Base-by-base conservation (phyloP, 192 early-diverging fungal species). In the Coemansia sp. region DNA sequence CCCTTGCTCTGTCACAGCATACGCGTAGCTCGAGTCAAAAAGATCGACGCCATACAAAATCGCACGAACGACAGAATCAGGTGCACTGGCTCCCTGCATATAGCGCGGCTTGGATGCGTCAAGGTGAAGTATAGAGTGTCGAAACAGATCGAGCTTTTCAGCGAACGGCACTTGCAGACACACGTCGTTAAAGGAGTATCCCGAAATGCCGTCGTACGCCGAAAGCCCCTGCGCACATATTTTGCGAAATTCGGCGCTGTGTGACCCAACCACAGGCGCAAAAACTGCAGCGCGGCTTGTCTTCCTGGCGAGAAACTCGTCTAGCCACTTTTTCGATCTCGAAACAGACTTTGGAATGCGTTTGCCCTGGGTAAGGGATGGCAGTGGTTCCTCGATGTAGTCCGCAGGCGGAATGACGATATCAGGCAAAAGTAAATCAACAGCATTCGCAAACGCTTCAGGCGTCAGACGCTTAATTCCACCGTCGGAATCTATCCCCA, bases 1-100 rank as follows among this genome's bases (percentile, higher is more conserved):
- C 18, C 91, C 91, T 52, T 86, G 81, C 44, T 90, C 86, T 4
- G 90, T 89, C 67, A 88, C 74, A 11, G 85, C 82, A 36, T 69
- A 86, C 20, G 89, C 78, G 70, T 92, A 92, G 57, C 78, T 76
- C 24, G 86, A 86, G 75, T 93, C 90, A 73, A 93, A 91, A 55
- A 93, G 60, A 65, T 93, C 92, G 21, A 88, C 83, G 4, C 92
- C 92, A 15, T 46, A 35, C 12, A 72, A 67, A 65, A 78, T 69
- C 9, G 77, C 81, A 18, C 69, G 69, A 35, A 84, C 48, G 18
- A 63, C 81, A 21, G 44, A 48, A 52, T 84, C 81, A 1, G 81
- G 81, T 12, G 76, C 66, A 30, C 76, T 78, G 60, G 68, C 76
- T 26, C 81, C 81, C 23, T 66, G 69, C 81, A 84, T 84, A 45